These are phyloP conservation scores for Penicillium capsulatum DNA, from an alignment of 2,329 filamentous ascomycete genomes.

Conservation along the genomic window DNA sequence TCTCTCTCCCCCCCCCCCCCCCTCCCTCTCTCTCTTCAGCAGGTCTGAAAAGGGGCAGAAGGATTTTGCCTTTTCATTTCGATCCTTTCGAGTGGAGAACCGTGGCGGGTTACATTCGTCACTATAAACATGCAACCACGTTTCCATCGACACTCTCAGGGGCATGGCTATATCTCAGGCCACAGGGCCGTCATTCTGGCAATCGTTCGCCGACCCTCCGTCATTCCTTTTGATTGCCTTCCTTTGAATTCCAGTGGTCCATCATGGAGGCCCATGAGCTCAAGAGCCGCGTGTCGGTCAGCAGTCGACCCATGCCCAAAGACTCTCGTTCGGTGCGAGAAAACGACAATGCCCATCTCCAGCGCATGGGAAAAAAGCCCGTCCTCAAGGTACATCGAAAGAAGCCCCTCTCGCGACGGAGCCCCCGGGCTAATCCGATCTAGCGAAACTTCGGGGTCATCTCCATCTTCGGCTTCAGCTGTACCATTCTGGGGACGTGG, in stretches of 20 bases:
- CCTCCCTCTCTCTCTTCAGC: no score
- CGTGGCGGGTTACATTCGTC: no score
- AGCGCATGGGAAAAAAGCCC: slow-evolving; percentile 6
- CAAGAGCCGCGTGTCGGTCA: background rate
- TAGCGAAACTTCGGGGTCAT: slow-evolving; percentile 41
- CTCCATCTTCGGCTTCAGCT: slow-evolving; percentile 41
- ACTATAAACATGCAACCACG: no score
- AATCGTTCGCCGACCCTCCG: background rate
- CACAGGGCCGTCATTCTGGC: no score
- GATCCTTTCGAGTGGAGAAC: no score
- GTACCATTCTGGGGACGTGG: slow-evolving; percentile 41
- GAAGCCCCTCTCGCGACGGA: no score
- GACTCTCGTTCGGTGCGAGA: background rate
- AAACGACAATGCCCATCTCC: slow-evolving; percentile 4
- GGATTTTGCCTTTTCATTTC: no score
- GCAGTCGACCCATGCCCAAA: background rate
- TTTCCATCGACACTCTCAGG: no score
- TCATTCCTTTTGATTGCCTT: background rate
- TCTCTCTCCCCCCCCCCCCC: no score
- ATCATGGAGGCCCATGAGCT: background rate
- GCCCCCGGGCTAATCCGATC: no score
- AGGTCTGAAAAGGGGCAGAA: no score
- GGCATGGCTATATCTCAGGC: no score
- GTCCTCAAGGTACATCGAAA: slow-evolving; percentile 3
- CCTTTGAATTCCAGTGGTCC: background rate